Evolutionary conservation across 2,329 filamentous ascomycete species (phyloP).

Genomic region (Cadophora sp.): DNA sequence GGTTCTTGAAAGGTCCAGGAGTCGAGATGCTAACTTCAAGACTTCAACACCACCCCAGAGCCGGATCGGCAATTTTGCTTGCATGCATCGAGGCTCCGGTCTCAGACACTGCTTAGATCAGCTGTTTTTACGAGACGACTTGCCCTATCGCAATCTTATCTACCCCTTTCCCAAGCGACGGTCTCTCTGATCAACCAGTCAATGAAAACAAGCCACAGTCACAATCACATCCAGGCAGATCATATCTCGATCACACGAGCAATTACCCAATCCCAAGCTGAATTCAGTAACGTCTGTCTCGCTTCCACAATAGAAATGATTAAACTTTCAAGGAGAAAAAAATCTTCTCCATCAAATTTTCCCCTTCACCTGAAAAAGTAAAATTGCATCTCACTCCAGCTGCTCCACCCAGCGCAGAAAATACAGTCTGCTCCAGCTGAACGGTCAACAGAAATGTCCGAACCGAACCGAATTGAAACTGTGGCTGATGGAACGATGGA

Average conservation of each 20-base stretch:
- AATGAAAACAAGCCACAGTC: conserved; percentile 11
- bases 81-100: background rate
- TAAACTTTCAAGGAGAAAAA: background rate
- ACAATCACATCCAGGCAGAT: background rate
- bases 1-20: background rate
- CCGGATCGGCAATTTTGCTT: background rate
- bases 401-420: background rate
- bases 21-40: background rate
- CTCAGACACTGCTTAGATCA: background rate
- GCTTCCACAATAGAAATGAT: background rate
- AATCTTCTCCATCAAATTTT: conserved; percentile 7
- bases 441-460: conserved; percentile 1
- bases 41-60: background rate
- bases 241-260: conserved; percentile 14
- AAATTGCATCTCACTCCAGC: conserved; percentile 6
- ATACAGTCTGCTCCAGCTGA: background rate
- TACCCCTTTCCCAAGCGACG: conserved; percentile 4
- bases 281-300: background rate
- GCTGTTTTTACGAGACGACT: background rate
- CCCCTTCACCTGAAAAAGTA: background rate
- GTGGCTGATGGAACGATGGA: background rate
- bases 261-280: conserved; percentile 15
- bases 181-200: background rate
- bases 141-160: conserved; percentile 15
- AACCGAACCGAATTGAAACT: background rate